phyloP scores from a whole-genome alignment of 2,329 filamentous ascomycete species.

The Pseudogymnoascus sp. region DNA sequence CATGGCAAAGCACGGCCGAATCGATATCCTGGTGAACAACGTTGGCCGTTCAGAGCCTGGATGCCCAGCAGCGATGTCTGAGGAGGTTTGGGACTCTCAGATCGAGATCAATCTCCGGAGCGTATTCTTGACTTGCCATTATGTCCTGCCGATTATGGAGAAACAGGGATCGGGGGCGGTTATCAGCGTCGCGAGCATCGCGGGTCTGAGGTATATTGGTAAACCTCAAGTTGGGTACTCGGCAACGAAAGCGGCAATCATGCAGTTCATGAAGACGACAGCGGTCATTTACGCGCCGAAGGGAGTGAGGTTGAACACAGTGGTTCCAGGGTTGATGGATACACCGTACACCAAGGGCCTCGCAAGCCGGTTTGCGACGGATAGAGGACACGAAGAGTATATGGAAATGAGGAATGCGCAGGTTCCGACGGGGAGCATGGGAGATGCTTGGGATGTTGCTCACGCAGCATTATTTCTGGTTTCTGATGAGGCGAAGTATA shows the following conservation, averaged over 20 bases:
- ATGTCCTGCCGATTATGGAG: conserved; percentile 45
- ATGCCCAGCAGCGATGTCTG: conserved; percentile 37
- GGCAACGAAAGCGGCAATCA: conserved; percentile 39
- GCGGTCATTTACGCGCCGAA: conserved; percentile 39
- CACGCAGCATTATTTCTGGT: conserved; percentile 46
- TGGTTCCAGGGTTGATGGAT: conserved; percentile 47
- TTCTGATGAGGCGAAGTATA: conserved; percentile 46
- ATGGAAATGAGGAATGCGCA: conserved; percentile 41
- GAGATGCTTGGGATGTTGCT: conserved; percentile 49
- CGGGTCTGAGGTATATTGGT: conserved; percentile 40
- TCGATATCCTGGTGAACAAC: conserved; percentile 52
- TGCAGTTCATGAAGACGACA: conserved; percentile 40
- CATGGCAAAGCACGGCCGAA: conserved; percentile 40
- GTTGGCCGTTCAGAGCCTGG: conserved; percentile 48
- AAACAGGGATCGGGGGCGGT: conserved; percentile 35
- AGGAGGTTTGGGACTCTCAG: conserved; percentile 42
- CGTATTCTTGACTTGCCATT: conserved; percentile 43
- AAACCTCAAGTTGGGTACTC: conserved; percentile 45
- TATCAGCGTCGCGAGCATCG: conserved; percentile 42
- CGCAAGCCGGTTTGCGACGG: conserved; percentile 32
- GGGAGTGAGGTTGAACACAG: conserved; percentile 41
- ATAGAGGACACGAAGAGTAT: conserved; percentile 39
- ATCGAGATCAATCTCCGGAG: conserved; percentile 45
- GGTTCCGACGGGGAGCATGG: conserved; percentile 50
- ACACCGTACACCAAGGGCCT: conserved; percentile 41